Base-by-base conservation (phyloP, 805 yeast species). In the Candida adriatica region DNA sequence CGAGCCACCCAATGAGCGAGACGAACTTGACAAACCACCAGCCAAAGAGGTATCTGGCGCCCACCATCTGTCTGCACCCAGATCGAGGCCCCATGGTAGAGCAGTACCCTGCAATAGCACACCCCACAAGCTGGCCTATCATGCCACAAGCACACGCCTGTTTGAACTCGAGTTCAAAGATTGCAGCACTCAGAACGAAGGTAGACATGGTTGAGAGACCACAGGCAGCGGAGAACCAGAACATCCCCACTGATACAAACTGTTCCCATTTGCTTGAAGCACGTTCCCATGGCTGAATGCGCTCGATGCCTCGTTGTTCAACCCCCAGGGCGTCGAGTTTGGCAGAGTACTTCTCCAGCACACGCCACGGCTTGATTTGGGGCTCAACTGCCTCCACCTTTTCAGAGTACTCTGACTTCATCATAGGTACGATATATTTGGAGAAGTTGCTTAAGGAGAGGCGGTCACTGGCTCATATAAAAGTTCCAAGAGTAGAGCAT, bases 131-230 rank as follows among this genome's bases (percentile, higher is more conserved):
- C 37, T 73, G 70, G 1, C 85, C 85, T 5, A 75, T 43, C 13
- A 80, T 41, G 2, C 94, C 94, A 13, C 75, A 61, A 4, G 73
- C 56, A 39, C 82, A 48, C 1, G 83, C 61, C 45, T 83, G 79
- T 35, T 59, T 70, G 45, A 82, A 77, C 10, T 85, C 83, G 16
- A 86, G 59, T 3, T 72, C 80, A 49, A 72, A 86, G 3, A 82
- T 49, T 30, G 83, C 53, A 0, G 94, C 84, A 1, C 94, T 92
- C 27, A 84, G 58, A 33, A 81, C 74, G 49, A 72, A 86, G 1
- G 92, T 74, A 1, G 94, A 80, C 87, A 86, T 82, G 1, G 95
- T 83, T 3, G 94, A 79, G n/a, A 86, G 61, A 0, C 94, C 87
- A 31, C 94, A 94, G 37, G 88, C 71, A 0, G 90, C 95, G 24